These are phyloP conservation scores for Stromatinia cepivora DNA, from an alignment of 2,329 filamentous ascomycete genomes.

Conservation along the genomic window DNA sequence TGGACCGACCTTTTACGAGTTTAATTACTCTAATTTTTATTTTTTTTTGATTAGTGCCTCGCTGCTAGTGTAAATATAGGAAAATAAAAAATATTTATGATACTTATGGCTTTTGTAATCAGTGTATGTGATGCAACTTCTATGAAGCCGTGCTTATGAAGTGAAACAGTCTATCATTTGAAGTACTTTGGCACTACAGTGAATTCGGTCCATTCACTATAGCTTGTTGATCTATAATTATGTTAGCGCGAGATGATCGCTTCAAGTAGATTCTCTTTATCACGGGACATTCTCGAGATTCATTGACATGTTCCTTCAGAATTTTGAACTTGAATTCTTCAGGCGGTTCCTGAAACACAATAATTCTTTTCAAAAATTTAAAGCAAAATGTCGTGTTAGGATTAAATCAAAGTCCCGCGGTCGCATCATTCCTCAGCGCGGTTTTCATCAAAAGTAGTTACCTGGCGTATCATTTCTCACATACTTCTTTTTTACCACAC, in stretches of 20 bases:
- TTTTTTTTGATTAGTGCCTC: constrained; percentile 3
- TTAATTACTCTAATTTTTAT: background rate
- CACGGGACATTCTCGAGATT: background rate
- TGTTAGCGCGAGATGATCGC: background rate
- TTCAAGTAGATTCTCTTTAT: background rate
- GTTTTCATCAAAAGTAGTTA: too few relatives aligned
- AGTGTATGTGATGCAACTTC: background rate
- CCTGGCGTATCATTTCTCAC: too few relatives aligned
- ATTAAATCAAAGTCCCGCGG: too few relatives aligned
- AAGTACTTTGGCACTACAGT: background rate
- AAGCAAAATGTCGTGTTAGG: too few relatives aligned
- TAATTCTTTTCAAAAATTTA: background rate
- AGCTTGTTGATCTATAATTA: background rate
- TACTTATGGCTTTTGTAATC: background rate
- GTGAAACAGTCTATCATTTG: background rate
- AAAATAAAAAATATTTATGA: constrained; percentile 7
- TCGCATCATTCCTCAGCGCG: too few relatives aligned
- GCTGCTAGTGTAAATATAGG: constrained; percentile 17
- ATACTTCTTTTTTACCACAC: too few relatives aligned
- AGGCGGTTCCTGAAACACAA: background rate
- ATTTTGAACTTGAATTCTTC: background rate
- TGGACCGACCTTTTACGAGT: background rate
- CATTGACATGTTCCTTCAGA: background rate
- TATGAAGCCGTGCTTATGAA: background rate
- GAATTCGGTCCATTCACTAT: background rate